Evolutionary conservation across 1,284 basidiomycete genomes (phyloP).

Genomic region (Trametes versicolor): DNA sequence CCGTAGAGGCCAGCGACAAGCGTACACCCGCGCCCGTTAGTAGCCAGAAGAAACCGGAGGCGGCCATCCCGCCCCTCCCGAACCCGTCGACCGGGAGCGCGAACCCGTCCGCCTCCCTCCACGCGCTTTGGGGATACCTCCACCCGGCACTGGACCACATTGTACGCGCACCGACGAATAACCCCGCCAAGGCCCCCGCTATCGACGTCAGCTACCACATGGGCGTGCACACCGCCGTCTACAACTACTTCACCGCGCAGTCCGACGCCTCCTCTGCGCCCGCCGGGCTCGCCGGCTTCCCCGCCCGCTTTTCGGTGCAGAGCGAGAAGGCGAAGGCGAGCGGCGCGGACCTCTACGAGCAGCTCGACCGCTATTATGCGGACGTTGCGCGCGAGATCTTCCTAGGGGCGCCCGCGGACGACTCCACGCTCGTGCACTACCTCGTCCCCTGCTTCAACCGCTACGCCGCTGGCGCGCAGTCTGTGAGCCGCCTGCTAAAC

Average conservation of each 20-base stretch:
- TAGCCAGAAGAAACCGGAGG: constrained; percentile 21
- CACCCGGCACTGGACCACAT: constrained; percentile 80
- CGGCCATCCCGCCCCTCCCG: constrained; percentile 36
- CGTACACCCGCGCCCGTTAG: constrained; percentile 15
- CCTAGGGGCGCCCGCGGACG: constrained; percentile 70
- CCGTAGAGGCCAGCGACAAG: constrained; percentile 25
- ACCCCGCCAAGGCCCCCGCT: constrained; percentile 65
- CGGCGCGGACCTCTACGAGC: constrained; percentile 75
- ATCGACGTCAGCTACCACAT: constrained; percentile 78
- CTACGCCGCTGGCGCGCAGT: constrained; percentile 69
- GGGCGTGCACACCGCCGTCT: constrained; percentile 79
- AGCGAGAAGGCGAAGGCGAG: constrained; percentile 46
- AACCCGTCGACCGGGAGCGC: constrained; percentile 64
- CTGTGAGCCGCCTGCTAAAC: constrained; percentile 75
- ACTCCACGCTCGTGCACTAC: constrained; percentile 71
- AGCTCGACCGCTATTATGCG: constrained; percentile 72
- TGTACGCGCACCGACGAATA: constrained; percentile 70
- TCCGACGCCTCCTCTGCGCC: constrained; percentile 53
- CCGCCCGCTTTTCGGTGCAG: constrained; percentile 31
- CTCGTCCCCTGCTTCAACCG: constrained; percentile 75
- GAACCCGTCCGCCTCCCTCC: constrained; percentile 75
- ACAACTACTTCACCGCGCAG: constrained; percentile 80
- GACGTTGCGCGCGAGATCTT: constrained; percentile 68
- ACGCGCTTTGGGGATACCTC: constrained; percentile 77
- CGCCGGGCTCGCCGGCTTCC: constrained; percentile 36